Percentiles rank a stretch among this genome's conserved stretches.
Evolutionary conservation across 805 yeast species (phyloP).

Genomic region (Candida golubevii): DNA sequence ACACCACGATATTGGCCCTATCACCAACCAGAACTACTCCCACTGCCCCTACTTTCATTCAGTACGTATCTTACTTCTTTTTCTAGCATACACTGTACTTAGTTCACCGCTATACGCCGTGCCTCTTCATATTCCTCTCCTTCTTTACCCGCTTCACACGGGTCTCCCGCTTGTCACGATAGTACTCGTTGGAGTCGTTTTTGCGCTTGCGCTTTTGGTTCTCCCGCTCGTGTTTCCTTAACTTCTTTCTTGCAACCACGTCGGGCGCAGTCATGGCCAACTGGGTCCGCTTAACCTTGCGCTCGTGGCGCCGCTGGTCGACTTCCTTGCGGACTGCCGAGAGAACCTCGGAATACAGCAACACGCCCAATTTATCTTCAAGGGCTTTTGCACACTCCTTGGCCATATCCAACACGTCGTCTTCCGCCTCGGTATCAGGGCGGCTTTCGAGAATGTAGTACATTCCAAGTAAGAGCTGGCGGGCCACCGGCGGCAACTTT

Average conservation of each 20-base stretch:
- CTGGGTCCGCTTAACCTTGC: slow-evolving; percentile 71
- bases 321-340: slow-evolving; percentile 62
- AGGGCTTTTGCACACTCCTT: slow-evolving; percentile 65
- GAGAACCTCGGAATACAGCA: slow-evolving; percentile 60
- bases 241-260: slow-evolving; percentile 68
- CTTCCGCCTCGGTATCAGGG: slow-evolving; percentile 42
- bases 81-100: background rate
- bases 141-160: slow-evolving; percentile 12
- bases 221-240: slow-evolving; percentile 68
- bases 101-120: background rate
- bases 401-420: slow-evolving; percentile 50
- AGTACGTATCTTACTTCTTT: too few species aligned
- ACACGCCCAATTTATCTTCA: slow-evolving; percentile 65
- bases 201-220: slow-evolving; percentile 74
- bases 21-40: too few species aligned
- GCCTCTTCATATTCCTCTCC: background rate
- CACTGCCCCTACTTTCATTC: too few species aligned
- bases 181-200: slow-evolving; percentile 73
- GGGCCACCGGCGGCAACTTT: slow-evolving; percentile 40
- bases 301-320: slow-evolving; percentile 61
- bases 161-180: slow-evolving; percentile 55
- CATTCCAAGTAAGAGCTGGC: slow-evolving; percentile 52
- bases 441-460: slow-evolving; percentile 47
- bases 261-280: slow-evolving; percentile 78
- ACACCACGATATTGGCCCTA: too few species aligned